A percentile compares a stretch with the other conserved stretches of the same genome.
phyloP scores from a whole-genome alignment of 1,284 basidiomycete species.

The Waitea zeae region DNA sequence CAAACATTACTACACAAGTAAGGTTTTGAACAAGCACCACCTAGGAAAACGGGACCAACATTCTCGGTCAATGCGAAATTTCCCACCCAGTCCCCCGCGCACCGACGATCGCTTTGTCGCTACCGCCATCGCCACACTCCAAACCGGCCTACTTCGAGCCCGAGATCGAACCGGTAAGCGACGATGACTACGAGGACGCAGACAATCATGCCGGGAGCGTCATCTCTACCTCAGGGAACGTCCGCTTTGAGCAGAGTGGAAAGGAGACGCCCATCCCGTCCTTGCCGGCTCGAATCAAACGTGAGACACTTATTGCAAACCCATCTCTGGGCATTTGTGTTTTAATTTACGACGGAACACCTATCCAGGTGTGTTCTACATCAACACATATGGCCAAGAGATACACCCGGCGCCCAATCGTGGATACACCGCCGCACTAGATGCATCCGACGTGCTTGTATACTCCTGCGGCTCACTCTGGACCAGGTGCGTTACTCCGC shows the following conservation, averaged over 20 bases:
- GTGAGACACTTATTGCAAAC: too few species aligned
- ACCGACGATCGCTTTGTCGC: conserved; percentile 16
- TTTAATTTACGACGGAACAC: neutral
- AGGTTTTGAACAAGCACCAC: too few species aligned
- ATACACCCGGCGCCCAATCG: conserved; percentile 80
- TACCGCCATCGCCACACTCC: too few species aligned
- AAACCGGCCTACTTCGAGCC: too few species aligned
- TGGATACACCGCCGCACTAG: conserved; percentile 56
- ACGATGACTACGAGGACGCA: conserved; percentile 8
- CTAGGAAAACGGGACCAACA: conserved; percentile 59
- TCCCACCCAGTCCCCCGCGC: conserved; percentile 62
- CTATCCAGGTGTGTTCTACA: conserved; percentile 65
- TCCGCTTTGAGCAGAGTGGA: conserved; percentile 43
- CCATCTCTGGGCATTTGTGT: too few species aligned
- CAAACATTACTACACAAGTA: too few species aligned
- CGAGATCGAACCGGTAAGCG: conserved; percentile 7
- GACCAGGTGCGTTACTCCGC: conserved; percentile 51
- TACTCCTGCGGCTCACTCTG: conserved; percentile 90
- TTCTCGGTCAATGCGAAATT: conserved; percentile 95
- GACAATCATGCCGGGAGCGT: conserved; percentile 17
- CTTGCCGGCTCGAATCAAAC: conserved; percentile 43
- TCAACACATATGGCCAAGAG: conserved; percentile 86
- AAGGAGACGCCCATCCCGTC: conserved; percentile 41
- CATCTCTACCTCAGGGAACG: conserved; percentile 26
- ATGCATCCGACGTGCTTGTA: conserved; percentile 54